Evolutionary conservation across 495 filamentous ascomycete species (phyloP).

Genomic region (Acidiella bohemica): DNA sequence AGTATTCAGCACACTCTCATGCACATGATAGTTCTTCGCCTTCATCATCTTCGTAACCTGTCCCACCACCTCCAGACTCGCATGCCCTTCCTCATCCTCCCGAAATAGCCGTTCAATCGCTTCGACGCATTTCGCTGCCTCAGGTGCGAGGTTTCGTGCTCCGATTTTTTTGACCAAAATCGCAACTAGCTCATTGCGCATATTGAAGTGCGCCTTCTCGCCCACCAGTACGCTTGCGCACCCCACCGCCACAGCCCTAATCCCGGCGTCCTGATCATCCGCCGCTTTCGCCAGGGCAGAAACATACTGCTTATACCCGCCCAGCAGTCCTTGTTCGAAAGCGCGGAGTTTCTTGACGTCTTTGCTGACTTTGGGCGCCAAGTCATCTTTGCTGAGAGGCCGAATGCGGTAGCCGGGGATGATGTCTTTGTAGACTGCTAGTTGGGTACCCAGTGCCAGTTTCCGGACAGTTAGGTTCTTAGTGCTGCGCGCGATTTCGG

Average conservation of each 20-base stretch:
- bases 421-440: conserved; percentile 87
- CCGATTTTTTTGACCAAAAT: conserved; percentile 76
- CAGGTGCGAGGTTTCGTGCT: conserved; percentile 47
- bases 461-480: conserved; percentile 62
- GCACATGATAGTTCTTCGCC: conserved; percentile 58
- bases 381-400: conserved; percentile 57
- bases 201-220: conserved; percentile 91
- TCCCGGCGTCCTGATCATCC: conserved; percentile 34
- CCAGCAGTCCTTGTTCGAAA: conserved; percentile 73
- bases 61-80: conserved; percentile 74
- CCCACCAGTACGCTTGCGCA: conserved; percentile 70
- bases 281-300: conserved; percentile 52
- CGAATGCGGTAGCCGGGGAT: conserved; percentile 94
- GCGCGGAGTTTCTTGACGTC: conserved; percentile 67
- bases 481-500: conserved; percentile 58
- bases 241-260: conserved; percentile 51
- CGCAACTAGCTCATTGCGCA: conserved; percentile 69
- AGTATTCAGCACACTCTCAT: conserved; percentile 77
- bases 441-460: conserved; percentile 68
- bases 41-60: conserved; percentile 92
- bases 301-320: conserved; percentile 71
- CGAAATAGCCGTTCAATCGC: conserved; percentile 68
- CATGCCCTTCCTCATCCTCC: conserved; percentile 77
- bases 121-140: conserved; percentile 64
- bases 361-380: conserved; percentile 71